These are phyloP conservation scores for Chlamydomonas asymmetrica DNA, from an alignment of 139 green algal species.

Conservation along the genomic window DNA sequence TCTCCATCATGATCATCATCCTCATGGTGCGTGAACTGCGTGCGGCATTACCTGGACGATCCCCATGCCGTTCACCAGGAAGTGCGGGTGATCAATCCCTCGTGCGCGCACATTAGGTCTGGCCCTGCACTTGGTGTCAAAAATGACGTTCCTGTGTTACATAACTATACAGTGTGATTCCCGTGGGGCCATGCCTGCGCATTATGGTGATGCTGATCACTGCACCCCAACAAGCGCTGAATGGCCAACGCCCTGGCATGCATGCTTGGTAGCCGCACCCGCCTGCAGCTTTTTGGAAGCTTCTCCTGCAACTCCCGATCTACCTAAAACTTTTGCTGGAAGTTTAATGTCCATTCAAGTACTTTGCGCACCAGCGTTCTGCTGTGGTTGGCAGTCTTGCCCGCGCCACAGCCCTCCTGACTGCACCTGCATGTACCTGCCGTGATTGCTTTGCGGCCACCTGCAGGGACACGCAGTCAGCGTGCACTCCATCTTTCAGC, in stretches of 20 bases:
- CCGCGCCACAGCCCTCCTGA: not conserved
- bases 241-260: no score
- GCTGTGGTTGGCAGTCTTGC: not conserved
- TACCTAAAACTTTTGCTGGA: no score
- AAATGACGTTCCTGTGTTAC: not conserved
- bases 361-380: not conserved
- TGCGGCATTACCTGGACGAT: no score
- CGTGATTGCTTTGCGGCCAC: not conserved
- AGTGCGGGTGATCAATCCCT: not conserved
- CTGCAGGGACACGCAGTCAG: not conserved
- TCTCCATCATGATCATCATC: conserved; percentile 1
- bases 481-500: conserved; percentile 1
- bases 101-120: not conserved
- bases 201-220: no score
- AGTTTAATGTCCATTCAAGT: not conserved
- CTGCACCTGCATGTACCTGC: not conserved
- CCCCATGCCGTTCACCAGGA: not conserved
- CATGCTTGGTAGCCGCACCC: no score
- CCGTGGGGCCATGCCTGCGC: no score
- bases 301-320: no score
- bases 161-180: not conserved
- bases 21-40: not conserved
- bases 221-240: no score
- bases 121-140: not conserved
- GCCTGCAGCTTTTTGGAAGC: no score